Base-by-base conservation (phyloP, 1,284 basidiomycete species). In the Cutaneotrichosporon sp. region DNA sequence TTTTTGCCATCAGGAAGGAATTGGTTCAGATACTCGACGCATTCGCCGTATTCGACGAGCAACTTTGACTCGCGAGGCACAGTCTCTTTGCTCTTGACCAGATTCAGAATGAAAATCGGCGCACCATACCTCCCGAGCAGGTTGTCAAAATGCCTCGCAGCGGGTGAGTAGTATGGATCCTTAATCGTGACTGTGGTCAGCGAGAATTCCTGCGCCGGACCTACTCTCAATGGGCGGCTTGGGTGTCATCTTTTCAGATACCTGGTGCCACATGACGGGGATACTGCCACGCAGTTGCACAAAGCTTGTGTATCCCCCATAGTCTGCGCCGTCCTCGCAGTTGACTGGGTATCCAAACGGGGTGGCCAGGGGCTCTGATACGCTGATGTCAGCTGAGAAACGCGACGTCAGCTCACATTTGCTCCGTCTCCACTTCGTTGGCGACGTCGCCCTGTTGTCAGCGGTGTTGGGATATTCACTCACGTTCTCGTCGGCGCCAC, bases 391-490 rank as follows among this genome's bases (percentile, higher is more conserved):
- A 49, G 50, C 22, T 41, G 19, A 4, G 10, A 22, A n/a, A 6
- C 5, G 29, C 14, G 29, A 9, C 9, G 29, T 22, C 3, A 35
- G 54, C 69, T 55, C 26, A 70, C 70, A 98, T 96, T 68, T 99
- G 96, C 67, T 99, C 96, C 0, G 93, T 97, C 75, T 99, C 96
- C 3, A 99, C 96, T 74, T 98, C 96, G 66, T 99, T 99, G 1
- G 94, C 96, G 2, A 98, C 96, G 67, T 97, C 90, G 2, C 96
- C 96, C 88, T 93, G 63, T 3, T 9, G 44, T 52, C 39, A 51
- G 37, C 17, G 24, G 7, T 41, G 6, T 16, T 26, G 20, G 10
- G 14, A 19, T 6, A 24, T 4, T 41, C 9, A 50, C 60, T 57
- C 29, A 72, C 72, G 49, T 70, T 59, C 61, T 93, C 88, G 65